Conservation (phyloP, 495 filamentous ascomycete species). For the Aspergillus sclerotiicarbonarius region DNA sequence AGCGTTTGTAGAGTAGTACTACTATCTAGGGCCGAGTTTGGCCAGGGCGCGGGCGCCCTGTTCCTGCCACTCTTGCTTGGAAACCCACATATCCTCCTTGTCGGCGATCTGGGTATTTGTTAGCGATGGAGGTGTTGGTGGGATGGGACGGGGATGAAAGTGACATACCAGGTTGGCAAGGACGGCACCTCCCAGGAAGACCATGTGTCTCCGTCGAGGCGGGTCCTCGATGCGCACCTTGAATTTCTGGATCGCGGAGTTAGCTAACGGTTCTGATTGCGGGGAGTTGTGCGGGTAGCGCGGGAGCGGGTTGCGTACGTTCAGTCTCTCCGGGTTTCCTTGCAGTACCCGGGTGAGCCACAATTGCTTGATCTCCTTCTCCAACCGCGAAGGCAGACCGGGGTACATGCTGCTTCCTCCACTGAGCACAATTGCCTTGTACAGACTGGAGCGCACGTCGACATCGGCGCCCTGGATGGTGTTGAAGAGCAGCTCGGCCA, state of each 20-base stretch:
- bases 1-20: constrained; percentile 15
- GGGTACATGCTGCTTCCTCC: constrained; percentile 99
- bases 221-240: constrained; percentile 99
- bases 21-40: constrained; percentile 80
- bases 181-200: constrained; percentile 95
- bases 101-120: constrained; percentile 73
- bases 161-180: constrained; percentile 82
- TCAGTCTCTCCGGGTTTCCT: constrained; percentile 87
- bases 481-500: constrained; percentile 96
- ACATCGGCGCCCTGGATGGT: constrained; percentile 96
- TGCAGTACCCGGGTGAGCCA: constrained; percentile 91
- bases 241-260: constrained; percentile 69
- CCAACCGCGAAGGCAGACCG: constrained; percentile 85
- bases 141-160: background rate
- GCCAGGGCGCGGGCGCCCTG: constrained; percentile 81
- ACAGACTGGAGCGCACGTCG: constrained; percentile 87
- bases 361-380: constrained; percentile 98
- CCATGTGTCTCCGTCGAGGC: constrained; percentile 94
- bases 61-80: constrained; percentile 94
- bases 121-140: constrained; percentile 11
- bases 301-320: constrained; percentile 47
- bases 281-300: background rate
- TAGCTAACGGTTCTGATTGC: constrained; percentile 13
- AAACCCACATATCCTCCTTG: constrained; percentile 98
- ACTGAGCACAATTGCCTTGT: constrained; percentile 95